phyloP scores from a whole-genome alignment of 2,329 filamentous ascomycete genomes.

The Grosmannia huntii region DNA sequence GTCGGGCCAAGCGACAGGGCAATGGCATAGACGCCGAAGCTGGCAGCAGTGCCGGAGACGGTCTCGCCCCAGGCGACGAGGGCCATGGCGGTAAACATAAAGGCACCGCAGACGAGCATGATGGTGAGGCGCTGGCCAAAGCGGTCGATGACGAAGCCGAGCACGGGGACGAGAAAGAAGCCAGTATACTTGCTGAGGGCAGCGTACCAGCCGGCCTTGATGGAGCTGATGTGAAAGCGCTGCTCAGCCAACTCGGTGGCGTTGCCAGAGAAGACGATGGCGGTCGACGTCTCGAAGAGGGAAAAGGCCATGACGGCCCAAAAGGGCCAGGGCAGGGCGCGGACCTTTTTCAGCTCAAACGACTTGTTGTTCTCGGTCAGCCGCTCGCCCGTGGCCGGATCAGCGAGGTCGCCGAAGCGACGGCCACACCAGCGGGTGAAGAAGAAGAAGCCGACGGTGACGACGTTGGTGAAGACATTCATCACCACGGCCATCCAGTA shows the following conservation, averaged over 20 bases:
- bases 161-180: slow-evolving; percentile 44
- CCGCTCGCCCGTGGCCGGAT: slow-evolving; percentile 44
- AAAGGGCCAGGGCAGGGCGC: slow-evolving; percentile 46
- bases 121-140: slow-evolving; percentile 26
- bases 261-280: slow-evolving; percentile 40
- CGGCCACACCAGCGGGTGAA: slow-evolving; percentile 36
- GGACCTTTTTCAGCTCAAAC: slow-evolving; percentile 41
- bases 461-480: slow-evolving; percentile 48
- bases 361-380: slow-evolving; percentile 48
- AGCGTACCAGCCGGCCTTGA: slow-evolving; percentile 49
- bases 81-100: slow-evolving; percentile 40
- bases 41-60: slow-evolving; percentile 38
- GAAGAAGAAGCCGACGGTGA: slow-evolving; percentile 35
- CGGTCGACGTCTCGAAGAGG: slow-evolving; percentile 44
- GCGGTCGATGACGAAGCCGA: slow-evolving; percentile 27
- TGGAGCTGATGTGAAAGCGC: slow-evolving; percentile 39
- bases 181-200: slow-evolving; percentile 39
- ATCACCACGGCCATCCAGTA: slow-evolving; percentile 51
- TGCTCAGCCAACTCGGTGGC: slow-evolving; percentile 49
- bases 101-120: slow-evolving; percentile 29
- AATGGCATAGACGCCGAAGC: slow-evolving; percentile 47
- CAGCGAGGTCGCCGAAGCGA: slow-evolving; percentile 31
- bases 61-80: slow-evolving; percentile 39
- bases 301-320: slow-evolving; percentile 43
- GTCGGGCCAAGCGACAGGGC: slow-evolving; percentile 42